A percentile compares a stretch with the other conserved stretches of the same genome.
Evolutionary conservation across 768 basidiomycete species (phyloP).

Genomic region (Leccinum sublutescens): DNA sequence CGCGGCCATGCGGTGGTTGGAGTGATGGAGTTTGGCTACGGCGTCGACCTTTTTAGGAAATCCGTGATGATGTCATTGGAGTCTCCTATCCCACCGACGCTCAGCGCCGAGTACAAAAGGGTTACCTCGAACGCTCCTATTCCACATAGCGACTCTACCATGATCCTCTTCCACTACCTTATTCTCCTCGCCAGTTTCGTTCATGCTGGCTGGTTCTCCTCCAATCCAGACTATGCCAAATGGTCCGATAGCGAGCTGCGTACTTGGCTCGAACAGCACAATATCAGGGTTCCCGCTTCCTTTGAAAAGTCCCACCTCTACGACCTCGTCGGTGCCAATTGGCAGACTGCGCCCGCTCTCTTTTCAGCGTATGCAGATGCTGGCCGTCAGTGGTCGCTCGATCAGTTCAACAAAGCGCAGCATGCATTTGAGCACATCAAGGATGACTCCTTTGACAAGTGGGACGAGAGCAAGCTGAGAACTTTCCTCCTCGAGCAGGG

Average conservation of each 20-base stretch:
- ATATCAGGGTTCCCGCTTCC: slow-evolving; percentile 52
- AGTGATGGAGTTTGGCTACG: not conserved
- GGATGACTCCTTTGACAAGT: slow-evolving; percentile 67
- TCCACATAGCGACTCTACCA: slow-evolving; percentile 1
- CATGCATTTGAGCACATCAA: slow-evolving; percentile 57
- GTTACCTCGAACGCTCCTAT: not conserved
- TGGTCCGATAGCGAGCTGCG: slow-evolving; percentile 70
- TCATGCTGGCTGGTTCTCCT: slow-evolving; percentile 52
- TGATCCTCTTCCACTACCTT: slow-evolving; percentile 17
- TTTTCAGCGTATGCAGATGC: slow-evolving; percentile 34
- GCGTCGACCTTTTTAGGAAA: slow-evolving; percentile 8
- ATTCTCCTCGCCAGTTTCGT: slow-evolving; percentile 37
- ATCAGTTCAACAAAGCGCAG: slow-evolving; percentile 65
- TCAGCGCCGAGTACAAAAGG: slow-evolving; percentile 6
- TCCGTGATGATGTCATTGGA: slow-evolving; percentile 26
- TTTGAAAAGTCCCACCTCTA: slow-evolving; percentile 39
- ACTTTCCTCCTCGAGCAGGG: slow-evolving; percentile 86
- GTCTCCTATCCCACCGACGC: slow-evolving; percentile 7
- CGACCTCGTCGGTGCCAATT: slow-evolving; percentile 61
- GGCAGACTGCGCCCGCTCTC: slow-evolving; percentile 37
- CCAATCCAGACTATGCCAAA: slow-evolving; percentile 36
- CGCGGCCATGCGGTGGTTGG: slow-evolving; percentile 1
- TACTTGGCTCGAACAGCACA: slow-evolving; percentile 68
- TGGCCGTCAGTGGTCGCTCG: slow-evolving; percentile 50
- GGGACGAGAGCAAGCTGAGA: slow-evolving; percentile 83